These are phyloP conservation scores for Periconia sp. DNA, from an alignment of 2,329 filamentous ascomycete species.

Conservation along the genomic window DNA sequence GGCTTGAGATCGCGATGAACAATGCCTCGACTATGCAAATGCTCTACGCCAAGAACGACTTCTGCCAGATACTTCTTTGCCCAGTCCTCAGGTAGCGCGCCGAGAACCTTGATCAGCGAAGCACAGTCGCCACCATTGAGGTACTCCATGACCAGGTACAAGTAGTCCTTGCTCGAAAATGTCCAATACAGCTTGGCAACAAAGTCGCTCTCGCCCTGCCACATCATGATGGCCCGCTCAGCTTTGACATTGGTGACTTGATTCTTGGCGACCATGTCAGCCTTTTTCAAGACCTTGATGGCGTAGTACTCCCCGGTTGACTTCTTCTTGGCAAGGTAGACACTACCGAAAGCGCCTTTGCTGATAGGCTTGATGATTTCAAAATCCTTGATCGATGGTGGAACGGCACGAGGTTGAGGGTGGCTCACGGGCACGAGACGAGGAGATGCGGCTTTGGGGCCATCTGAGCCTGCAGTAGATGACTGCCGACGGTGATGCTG, in stretches of 20 bases:
- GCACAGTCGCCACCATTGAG: slow-evolving; percentile 97
- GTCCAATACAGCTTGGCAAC: slow-evolving; percentile 99
- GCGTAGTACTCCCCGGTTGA: slow-evolving; percentile 98
- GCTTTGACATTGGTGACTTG: slow-evolving; percentile 99
- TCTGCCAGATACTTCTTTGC: slow-evolving; percentile 97
- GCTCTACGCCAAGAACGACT: slow-evolving; percentile 94
- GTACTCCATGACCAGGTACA: slow-evolving; percentile 99
- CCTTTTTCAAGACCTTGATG: slow-evolving; percentile 98
- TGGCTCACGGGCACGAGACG: slow-evolving; percentile 78
- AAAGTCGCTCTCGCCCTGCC: slow-evolving; percentile 98
- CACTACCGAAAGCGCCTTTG: slow-evolving; percentile 96
- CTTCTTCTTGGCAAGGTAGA: slow-evolving; percentile 98
- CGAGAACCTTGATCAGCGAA: slow-evolving; percentile 91
- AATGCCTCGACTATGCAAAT: slow-evolving; percentile 91
- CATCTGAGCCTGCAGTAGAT: slow-evolving; percentile 80
- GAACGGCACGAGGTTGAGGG: slow-evolving; percentile 84
- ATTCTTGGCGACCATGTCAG: slow-evolving; percentile 99
- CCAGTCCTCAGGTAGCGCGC: slow-evolving; percentile 94
- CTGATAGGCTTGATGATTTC: slow-evolving; percentile 99
- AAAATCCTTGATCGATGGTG: slow-evolving; percentile 98
- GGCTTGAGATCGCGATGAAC: slow-evolving; percentile 97
- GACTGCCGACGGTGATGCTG: slow-evolving; percentile 87
- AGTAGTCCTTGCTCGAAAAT: slow-evolving; percentile 98
- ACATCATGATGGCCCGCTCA: slow-evolving; percentile 99
- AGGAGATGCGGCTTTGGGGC: slow-evolving; percentile 76